Base-by-base conservation (phyloP, 768 basidiomycete genomes). In the Suillus spraguei region DNA sequence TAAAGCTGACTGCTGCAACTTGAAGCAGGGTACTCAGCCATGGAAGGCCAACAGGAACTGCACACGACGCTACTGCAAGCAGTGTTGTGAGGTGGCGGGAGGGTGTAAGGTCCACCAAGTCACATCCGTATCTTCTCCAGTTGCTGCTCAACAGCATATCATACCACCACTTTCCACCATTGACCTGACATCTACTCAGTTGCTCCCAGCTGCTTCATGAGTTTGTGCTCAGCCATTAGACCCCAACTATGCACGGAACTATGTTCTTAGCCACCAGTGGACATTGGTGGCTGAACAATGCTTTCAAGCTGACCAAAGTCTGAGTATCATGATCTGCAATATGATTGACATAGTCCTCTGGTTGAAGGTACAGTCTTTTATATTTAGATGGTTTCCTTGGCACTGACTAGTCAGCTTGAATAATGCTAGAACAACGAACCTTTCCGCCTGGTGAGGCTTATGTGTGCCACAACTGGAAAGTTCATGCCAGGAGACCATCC, bases 301-400 rank as follows among this genome's bases (percentile, higher is more conserved):
- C 41, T 42, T 42, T 42, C 22, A 47, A 47, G 46, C 46, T 47
- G 46, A 47, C 46, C 22, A 47, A 47, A 47, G 46, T 47, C n/a
- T 47, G 46, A 47, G 46, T 24, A 47, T 47, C 2, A 47, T 47
- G 22, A 47, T 47, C 22, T 3, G 5, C 22, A 47, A 47, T 47
- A 47, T n/a, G n/a, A n/a, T n/a, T n/a, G n/a, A n/a, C n/a, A n/a
- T n/a, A n/a, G n/a, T n/a, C n/a, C n/a, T n/a, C 22, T 47, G 46
- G 46, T 46, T 46, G 46, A 46, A 46, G 11, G 46, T 46, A 13
- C 0, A 1, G 46, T 47, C 5, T 47, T 47, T 22, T 47, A 22
- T 13, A 47, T 22, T 47, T 24, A 14, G 46, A 24, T 24, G 46
- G 22, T 47, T 47, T 47, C 46, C 46, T 47, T 7, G 46, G 46